Evolutionary conservation across 768 basidiomycete species (phyloP).

Genomic region (Candolleomyces aberdarensis): DNA sequence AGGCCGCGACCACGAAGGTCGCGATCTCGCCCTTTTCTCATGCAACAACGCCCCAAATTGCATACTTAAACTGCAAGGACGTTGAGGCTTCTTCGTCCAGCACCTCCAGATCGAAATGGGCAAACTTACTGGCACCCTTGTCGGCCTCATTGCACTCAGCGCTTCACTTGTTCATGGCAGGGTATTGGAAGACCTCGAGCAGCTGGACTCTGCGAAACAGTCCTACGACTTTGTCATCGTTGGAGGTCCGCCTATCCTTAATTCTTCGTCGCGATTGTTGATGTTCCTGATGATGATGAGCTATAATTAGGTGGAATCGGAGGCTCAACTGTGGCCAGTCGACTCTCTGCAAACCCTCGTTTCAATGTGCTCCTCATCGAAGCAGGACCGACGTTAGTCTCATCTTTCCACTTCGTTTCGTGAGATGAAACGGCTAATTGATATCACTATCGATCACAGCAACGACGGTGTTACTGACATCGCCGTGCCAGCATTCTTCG

Average conservation of each 20-base stretch:
- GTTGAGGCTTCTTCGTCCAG: no score
- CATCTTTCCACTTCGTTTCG: background rate
- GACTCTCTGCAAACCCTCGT: conserved; percentile 5
- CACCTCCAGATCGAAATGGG: no score
- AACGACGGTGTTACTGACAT: background rate
- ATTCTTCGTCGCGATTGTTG: background rate
- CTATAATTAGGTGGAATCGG: conserved; percentile 4
- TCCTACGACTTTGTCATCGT: conserved; percentile 9
- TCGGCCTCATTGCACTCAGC: background rate
- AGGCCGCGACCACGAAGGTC: no score
- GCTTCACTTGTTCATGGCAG: background rate
- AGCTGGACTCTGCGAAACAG: background rate
- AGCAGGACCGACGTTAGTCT: conserved; percentile 15
- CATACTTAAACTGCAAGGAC: no score
- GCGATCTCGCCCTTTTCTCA: no score
- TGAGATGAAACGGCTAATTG: background rate
- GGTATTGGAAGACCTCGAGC: background rate
- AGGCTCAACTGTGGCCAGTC: conserved; percentile 7
- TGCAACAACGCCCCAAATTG: no score
- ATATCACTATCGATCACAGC: background rate
- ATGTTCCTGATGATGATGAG: background rate
- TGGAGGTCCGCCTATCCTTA: background rate
- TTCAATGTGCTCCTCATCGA: conserved; percentile 11
- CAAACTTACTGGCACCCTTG: background rate
- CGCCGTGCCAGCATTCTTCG: background rate